A percentile compares a stretch with the other conserved stretches of the same genome.
phyloP scores from a whole-genome alignment of 1,139 yeast genomes.

The Candida glucosophila region DNA sequence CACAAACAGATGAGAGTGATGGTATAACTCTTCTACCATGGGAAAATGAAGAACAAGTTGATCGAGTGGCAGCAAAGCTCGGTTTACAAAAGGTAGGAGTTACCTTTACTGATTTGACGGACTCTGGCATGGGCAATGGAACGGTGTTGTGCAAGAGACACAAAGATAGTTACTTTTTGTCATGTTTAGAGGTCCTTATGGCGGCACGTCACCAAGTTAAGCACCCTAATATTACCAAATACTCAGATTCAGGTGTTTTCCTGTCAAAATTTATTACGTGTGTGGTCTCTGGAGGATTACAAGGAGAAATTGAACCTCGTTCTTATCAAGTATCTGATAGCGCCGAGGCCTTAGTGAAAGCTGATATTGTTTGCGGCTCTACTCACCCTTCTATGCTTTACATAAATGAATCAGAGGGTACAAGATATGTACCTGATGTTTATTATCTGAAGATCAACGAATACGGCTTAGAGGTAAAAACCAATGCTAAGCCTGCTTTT shows the following conservation, averaged over 20 bases:
- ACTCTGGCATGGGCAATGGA: constrained; percentile 81
- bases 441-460: constrained; percentile 81
- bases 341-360: constrained; percentile 82
- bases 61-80: constrained; percentile 47
- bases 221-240: constrained; percentile 59
- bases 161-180: constrained; percentile 79
- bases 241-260: constrained; percentile 57
- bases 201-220: constrained; percentile 71
- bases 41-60: constrained; percentile 49
- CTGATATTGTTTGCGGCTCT: constrained; percentile 79
- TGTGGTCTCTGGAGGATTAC: constrained; percentile 76
- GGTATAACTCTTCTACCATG: constrained; percentile 64
- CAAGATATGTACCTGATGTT: constrained; percentile 89
- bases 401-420: constrained; percentile 61
- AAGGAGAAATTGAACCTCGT: constrained; percentile 84
- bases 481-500: constrained; percentile 89
- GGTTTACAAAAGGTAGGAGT: constrained; percentile 74
- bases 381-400: constrained; percentile 87
- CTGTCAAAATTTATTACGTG: constrained; percentile 93
- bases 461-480: constrained; percentile 78
- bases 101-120: constrained; percentile 83
- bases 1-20: constrained; percentile 80
- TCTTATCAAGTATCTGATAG: constrained; percentile 84
- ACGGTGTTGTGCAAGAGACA: constrained; percentile 89
- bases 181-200: constrained; percentile 79